Percentiles rank a stretch among this genome's conserved stretches.
These are phyloP conservation scores for Aspergillus caelatus DNA, from an alignment of 2,329 filamentous ascomycete genomes.

Conservation along the genomic window DNA sequence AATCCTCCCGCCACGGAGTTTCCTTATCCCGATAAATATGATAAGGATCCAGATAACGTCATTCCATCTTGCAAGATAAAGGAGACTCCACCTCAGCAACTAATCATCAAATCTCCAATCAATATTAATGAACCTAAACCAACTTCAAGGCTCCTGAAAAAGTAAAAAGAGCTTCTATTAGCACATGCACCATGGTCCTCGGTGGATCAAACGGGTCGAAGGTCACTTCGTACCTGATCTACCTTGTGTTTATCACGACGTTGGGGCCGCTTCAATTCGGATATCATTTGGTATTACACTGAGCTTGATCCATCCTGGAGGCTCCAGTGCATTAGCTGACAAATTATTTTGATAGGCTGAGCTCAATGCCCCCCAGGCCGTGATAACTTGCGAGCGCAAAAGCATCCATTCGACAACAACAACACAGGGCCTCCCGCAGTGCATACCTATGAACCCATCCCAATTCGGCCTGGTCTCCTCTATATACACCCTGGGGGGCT, in stretches of 20 bases:
- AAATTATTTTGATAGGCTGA: slow-evolving; percentile 66
- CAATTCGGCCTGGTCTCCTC: slow-evolving; percentile 86
- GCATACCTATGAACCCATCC: slow-evolving; percentile 82
- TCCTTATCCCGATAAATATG: neutral
- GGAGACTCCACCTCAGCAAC: neutral
- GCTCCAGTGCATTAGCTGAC: slow-evolving; percentile 11
- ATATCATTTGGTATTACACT: slow-evolving; percentile 75
- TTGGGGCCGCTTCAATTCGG: slow-evolving; percentile 92
- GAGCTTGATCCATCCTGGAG: neutral
- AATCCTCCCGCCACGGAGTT: neutral
- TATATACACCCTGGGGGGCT: slow-evolving; percentile 86
- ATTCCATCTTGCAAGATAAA: neutral
- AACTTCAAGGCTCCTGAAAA: neutral
- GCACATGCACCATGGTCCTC: slow-evolving; percentile 25
- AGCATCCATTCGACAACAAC: slow-evolving; percentile 41
- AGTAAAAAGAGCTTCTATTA: neutral
- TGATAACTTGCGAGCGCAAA: slow-evolving; percentile 80
- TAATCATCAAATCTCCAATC: neutral
- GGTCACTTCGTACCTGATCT: slow-evolving; percentile 75
- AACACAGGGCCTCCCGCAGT: slow-evolving; percentile 58
- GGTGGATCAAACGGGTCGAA: slow-evolving; percentile 23
- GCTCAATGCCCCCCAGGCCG: slow-evolving; percentile 91
- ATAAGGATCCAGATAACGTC: neutral
- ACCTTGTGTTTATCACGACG: slow-evolving; percentile 74
- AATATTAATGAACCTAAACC: neutral